Evolutionary conservation across 352 stramenopile species (phyloP), one percentile per base, ranked within the genome.

Genomic region (Pythium periplocum): DNA sequence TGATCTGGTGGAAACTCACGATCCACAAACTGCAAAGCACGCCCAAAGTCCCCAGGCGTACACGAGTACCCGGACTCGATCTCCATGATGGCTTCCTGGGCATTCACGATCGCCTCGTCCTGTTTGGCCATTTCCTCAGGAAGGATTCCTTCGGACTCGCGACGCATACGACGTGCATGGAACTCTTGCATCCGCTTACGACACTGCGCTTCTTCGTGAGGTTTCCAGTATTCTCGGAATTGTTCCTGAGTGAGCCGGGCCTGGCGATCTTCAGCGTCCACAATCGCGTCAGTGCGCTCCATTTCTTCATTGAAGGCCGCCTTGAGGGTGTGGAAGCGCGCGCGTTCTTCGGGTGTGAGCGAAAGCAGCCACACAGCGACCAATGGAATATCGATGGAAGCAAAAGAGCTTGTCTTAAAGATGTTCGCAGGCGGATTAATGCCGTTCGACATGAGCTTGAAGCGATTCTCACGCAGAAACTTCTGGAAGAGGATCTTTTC

Each of bases 401-500:
- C 86, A 37, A 90, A 95, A 30, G 84, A 95, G 51, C 69, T 87
- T 38, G 82, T 93, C 44, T 79, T 86, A 66, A 97, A 97, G 53
- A 97, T 90, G 46, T 90, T 91, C 17, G 85, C 79, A 1, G 90
- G 90, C 30, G 88, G 88, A 42, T 93, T 90, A 46, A 97, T 96
- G 2, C 87, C 85, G 49, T 96, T 97, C 12, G 87, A 93, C 68
- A 97, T 87, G 63, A 97, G 82, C 64, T 97, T 96, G 72, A 97
- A 97, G 48, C 89, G 79, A 60, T 98, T 96, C 66, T 98, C 91
- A 38, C 89, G 78, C 37, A 98, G 57, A 50, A 98, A 98, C 54
- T 96, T 94, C 53, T 96, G 87, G 54, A 97, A 97, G 37, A 97
- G 45, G 31, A 97, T 93, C 54, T 94, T 93, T 51, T 97, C 85